Evolutionary conservation across 2,329 filamentous ascomycete genomes (phyloP), one percentile per base, ranked within the genome.

Genomic region (Phoma sp.): DNA sequence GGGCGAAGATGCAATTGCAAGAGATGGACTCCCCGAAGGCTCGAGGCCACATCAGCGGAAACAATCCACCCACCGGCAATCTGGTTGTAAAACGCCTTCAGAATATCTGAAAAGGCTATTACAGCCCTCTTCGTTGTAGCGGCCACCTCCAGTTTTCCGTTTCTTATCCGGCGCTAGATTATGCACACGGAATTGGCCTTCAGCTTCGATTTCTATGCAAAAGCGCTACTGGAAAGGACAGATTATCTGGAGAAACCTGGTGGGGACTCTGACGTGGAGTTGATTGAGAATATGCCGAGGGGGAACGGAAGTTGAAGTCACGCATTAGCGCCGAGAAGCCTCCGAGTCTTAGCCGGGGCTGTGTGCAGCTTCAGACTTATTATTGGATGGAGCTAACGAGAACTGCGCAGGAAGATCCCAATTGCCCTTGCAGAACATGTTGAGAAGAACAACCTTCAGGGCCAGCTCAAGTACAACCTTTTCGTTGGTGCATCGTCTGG

Each of bases 401-500:
- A 1, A 11, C 1, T 24, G 27, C 27, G 11, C 62, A 93, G 89
- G 77, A 95, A 90, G 77, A 86, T 95, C 47, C 92, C 92, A 13
- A 89, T 87, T 4, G 91, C 89, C 61, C 81, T 96, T 57, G 91
- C 91, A 62, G 90, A 96, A 74, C 88, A 96, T 73, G 91, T 96
- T 63, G 91, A 96, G 78, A 85, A 90, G 79, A 96, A 96, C 77
- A 85, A 82, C 58, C 82, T 96, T 13, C 87, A 96, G 76, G 91
- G 91, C 52, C 80, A 96, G 81, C 80, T 96, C 64, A 90, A 90
- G 69, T 96, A 96, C 81, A 88, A 86, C 52, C 83, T 96, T 14
- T 96, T 96, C 64, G 91, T 96, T 8, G 92, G 91, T 47, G 91
- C 91, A n/a, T 93, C 89, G 4, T 92, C 90, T 13, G 91, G 91